Evolutionary conservation across 2,329 filamentous ascomycete genomes (phyloP), one percentile per base, ranked within the genome.

Genomic region (Lachnellula willkommii): DNA sequence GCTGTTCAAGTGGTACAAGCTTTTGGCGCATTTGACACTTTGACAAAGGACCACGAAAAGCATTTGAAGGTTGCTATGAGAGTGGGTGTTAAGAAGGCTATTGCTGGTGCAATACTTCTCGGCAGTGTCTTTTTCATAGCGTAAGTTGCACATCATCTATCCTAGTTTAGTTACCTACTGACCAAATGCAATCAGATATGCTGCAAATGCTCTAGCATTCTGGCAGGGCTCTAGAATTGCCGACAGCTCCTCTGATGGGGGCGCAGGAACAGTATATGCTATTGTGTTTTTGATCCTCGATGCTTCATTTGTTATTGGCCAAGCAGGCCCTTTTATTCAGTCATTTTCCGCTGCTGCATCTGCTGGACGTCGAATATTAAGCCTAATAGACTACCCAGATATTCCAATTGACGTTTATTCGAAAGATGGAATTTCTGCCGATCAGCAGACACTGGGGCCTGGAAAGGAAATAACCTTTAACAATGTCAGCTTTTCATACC

Each of bases 161-260:
- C 43, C 39, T 47, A n/a, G 9, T 35, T 15, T 26, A n/a, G 14
- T 37, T 12, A 17, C 40, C 28, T 42, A 47, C 22, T 47, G 11
- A 56, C 26, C 39, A 35, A 36, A 28, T 39, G 32, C 47, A 9
- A 36, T 17, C 22, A 66, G 62, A 35, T 83, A 81, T 59, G 74
- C 78, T 4, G 79, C 79, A 5, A 83, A 83, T 66, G 80, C 77
- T 5, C 67, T 84, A 3, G 80, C 81, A 1, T 84, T 82, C 62
- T 84, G 79, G 79, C 75, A 82, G 67, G 81, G 81, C 47, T 79
- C 76, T 57, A 72, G 69, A 37, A 74, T 72, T 20, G 75, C 83
- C 32, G 26, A 57, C 14, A 47, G 36, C 11, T 36, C 55, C n/a
- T 47, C 45, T 9, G 39, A 42, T 45, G 64, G 63, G 22, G 56